Evolutionary conservation across 306 rosid species (phyloP).

Genomic region (Neltuma alba): DNA sequence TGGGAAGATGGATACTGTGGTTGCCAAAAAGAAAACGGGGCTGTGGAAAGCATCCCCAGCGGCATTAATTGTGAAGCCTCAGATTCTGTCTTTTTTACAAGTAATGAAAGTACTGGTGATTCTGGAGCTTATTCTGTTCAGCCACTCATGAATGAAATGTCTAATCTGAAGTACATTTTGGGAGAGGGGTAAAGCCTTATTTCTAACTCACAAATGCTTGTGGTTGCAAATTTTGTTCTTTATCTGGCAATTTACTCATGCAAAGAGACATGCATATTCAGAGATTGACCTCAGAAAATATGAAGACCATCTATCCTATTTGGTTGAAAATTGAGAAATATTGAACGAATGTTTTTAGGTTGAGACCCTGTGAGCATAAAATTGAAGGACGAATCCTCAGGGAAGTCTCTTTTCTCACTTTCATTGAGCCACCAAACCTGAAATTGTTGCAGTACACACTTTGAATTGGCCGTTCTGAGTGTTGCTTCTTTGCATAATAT

Average conservation of each 20-base stretch:
- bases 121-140: conserved; percentile 51
- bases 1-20: conserved; percentile 82
- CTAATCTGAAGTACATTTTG: conserved; percentile 55
- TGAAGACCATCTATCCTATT: conserved; percentile 1
- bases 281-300: not conserved
- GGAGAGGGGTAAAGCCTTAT: conserved; percentile 80
- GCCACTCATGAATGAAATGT: conserved; percentile 63
- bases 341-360: conserved; percentile 7
- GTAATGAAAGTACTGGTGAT: conserved; percentile 38
- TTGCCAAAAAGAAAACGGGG: conserved; percentile 48
- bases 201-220: conserved; percentile 5
- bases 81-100: conserved; percentile 40
- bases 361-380: conserved; percentile 24
- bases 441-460: conserved; percentile 14
- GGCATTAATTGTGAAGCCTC: conserved; percentile 38
- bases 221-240: conserved; percentile 2
- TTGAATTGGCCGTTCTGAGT: not conserved
- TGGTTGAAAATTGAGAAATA: not conserved
- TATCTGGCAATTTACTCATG: not conserved
- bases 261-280: not conserved
- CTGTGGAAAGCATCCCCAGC: conserved; percentile 36
- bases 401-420: conserved; percentile 11
- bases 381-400: conserved; percentile 36
- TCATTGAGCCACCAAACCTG: conserved; percentile 15
- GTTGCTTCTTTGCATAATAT: conserved; percentile 23